Base-by-base conservation (phyloP, 805 yeast species). In the Candida sphagnicola region DNA sequence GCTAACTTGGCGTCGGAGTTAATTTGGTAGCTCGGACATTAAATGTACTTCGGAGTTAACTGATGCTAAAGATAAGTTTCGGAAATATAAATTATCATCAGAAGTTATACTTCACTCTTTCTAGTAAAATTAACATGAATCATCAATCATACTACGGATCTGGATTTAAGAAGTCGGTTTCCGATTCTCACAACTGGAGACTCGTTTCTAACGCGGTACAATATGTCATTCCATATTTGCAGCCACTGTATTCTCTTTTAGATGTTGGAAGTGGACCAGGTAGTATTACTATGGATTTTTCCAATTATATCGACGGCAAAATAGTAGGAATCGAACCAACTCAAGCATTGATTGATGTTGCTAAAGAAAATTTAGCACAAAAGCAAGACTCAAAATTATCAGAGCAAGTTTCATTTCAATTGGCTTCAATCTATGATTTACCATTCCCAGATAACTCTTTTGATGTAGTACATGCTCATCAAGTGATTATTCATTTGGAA, bases 231-330 rank as follows among this genome's bases (percentile, higher is more conserved):
- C 56, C 59, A 3, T 46, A 55, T 23, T 33, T 67, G 19, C 50
- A 59, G 40, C 47, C 54, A 4, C 46, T 47, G 12, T 46, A 48
- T 28, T 42, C 45, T 26, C 45, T 67, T 5, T 55, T 68, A 11
- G 74, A 68, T 42, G 68, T 67, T 15, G 74, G 74, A 8, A 59
- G 66, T 45, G 74, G 74, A 0, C 72, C 72, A 3, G 74, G 72
- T 0, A 51, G 70, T 4, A 67, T 68, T 25, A 62, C 69, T 4
- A 31, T 45, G 4, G 70, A 59, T 38, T 42, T 67, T 16, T 63
- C 62, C 13, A 46, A 50, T 25, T 59, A 60, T 35, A 57, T 59
- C 3, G 34, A 42, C 21, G 67, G 62, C 15, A 43, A 39, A 19
- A 54, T 62, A 5, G 47, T 57, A 36, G 72, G 68, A 1, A 41